A percentile compares a stretch with the other conserved stretches of the same genome.
Conservation (phyloP, 1,284 basidiomycete species). For the Papiliotrema laurentii region DNA sequence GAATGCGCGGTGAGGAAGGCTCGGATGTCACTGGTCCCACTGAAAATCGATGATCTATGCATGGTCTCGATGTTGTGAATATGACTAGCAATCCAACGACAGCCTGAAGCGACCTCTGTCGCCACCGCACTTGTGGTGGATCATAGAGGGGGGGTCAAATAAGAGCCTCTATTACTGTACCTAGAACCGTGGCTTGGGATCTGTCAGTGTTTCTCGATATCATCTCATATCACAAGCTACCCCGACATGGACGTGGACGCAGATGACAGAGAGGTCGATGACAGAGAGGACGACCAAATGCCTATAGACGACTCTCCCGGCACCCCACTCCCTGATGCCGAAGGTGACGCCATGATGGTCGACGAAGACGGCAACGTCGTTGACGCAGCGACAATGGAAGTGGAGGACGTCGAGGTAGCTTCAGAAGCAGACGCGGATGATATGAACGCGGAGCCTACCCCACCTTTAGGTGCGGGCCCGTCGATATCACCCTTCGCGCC, state of each 20-base stretch:
- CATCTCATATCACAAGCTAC: too few relatives aligned
- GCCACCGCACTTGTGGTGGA: too few relatives aligned
- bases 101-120: too few relatives aligned
- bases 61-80: too few relatives aligned
- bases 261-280: not conserved
- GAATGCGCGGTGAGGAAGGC: too few relatives aligned
- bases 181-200: too few relatives aligned
- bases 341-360: not conserved
- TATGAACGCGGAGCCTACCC: slow-evolving; percentile 1
- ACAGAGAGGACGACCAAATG: not conserved
- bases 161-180: not conserved
- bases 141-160: too few relatives aligned
- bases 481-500: not conserved
- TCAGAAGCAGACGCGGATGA: not conserved
- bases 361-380: not conserved
- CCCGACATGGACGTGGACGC: not conserved
- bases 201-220: too few relatives aligned
- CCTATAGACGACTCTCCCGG: not conserved
- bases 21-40: too few relatives aligned
- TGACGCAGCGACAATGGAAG: not conserved
- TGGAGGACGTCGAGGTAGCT: not conserved
- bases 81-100: too few relatives aligned
- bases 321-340: not conserved
- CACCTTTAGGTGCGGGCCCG: not conserved
- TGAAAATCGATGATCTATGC: too few relatives aligned